phyloP scores from a whole-genome alignment of 2,329 filamentous ascomycete genomes.

The Pseudogymnoascus sp. region DNA sequence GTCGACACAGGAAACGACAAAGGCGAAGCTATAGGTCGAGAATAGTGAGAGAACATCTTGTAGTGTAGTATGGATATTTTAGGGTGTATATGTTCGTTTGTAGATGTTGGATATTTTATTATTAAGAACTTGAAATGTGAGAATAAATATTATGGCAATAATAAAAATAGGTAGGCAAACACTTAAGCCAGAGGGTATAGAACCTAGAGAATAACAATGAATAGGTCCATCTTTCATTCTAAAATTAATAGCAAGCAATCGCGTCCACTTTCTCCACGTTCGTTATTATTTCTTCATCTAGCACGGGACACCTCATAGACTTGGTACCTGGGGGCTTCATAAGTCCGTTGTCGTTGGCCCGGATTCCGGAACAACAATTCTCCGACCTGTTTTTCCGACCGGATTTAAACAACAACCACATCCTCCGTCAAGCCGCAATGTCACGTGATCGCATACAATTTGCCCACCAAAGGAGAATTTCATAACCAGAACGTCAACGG shows the following conservation, averaged over 20 bases:
- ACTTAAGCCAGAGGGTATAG: no score
- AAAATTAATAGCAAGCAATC: neutral
- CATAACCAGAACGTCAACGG: neutral
- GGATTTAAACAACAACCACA: neutral
- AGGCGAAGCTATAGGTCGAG: constrained; percentile 18
- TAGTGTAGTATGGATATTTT: neutral
- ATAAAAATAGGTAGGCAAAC: neutral
- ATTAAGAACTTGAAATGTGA: neutral
- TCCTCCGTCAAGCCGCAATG: neutral
- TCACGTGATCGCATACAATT: neutral
- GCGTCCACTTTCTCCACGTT: neutral
- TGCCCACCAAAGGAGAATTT: neutral
- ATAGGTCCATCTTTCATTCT: neutral
- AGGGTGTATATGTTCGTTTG: neutral
- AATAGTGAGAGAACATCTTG: neutral
- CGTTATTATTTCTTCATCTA: neutral
- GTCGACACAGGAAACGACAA: neutral
- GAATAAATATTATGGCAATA: neutral
- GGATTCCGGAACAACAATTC: neutral
- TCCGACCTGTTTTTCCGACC: neutral
- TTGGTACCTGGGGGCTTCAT: neutral
- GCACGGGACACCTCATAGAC: no score
- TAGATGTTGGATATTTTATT: neutral
- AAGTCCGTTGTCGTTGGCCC: neutral
- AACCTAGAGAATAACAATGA: neutral